phyloP scores from a whole-genome alignment of 306 rosid genomes.

The Pterocarpus santalinus region DNA sequence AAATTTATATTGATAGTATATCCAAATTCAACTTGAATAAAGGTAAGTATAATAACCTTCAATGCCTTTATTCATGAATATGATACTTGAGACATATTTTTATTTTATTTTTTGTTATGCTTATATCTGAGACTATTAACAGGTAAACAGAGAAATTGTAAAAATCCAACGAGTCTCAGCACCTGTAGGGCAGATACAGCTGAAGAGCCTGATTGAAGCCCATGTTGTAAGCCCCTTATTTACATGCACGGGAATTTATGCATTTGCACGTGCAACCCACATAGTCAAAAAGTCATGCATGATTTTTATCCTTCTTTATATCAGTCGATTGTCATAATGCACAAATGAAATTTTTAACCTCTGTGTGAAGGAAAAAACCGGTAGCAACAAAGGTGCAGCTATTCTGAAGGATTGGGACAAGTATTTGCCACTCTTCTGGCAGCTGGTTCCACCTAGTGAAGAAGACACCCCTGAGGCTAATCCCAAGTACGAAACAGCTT shows the following conservation, averaged over 20 bases:
- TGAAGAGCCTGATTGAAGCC: constrained; percentile 92
- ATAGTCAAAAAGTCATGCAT: constrained; percentile 7
- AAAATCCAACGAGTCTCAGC: constrained; percentile 91
- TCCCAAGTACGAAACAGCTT: constrained; percentile 68
- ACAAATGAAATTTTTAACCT: constrained; percentile 14
- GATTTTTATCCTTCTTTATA: background rate
- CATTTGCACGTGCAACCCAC: background rate
- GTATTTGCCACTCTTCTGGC: constrained; percentile 90
- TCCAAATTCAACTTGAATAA: too few relatives aligned
- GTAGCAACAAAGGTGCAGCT: constrained; percentile 81
- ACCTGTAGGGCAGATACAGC: constrained; percentile 93
- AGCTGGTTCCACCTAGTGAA: constrained; percentile 98
- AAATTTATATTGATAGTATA: too few relatives aligned
- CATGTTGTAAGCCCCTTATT: constrained; percentile 84
- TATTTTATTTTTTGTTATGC: constrained; percentile 15
- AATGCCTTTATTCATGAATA: background rate
- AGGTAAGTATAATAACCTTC: background rate
- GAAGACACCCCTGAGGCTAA: constrained; percentile 98
- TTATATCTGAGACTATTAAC: constrained; percentile 49
- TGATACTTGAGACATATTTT: constrained; percentile 6
- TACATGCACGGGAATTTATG: constrained; percentile 38
- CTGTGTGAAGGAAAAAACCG: constrained; percentile 85
- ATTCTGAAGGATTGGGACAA: constrained; percentile 90
- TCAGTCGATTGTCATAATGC: constrained; percentile 25
- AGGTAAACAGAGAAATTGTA: constrained; percentile 96